phyloP scores from a whole-genome alignment of 352 stramenopile genomes.

The Elongisporangium anandrum region DNA sequence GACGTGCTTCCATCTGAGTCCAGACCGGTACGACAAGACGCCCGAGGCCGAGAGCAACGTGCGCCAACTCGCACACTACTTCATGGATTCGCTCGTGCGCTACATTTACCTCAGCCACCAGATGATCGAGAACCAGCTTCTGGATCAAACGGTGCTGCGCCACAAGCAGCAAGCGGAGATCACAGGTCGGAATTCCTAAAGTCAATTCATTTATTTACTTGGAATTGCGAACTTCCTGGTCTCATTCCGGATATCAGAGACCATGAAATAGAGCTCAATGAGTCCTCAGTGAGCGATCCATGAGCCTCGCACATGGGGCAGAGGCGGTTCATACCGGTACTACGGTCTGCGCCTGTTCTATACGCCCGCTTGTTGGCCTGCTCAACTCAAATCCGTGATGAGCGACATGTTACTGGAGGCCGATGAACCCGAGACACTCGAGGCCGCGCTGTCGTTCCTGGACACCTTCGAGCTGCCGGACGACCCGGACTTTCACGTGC shows the following conservation, averaged over 20 bases:
- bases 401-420: not conserved
- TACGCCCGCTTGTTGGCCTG: no score
- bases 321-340: no score
- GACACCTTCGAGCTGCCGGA: constrained; percentile 7
- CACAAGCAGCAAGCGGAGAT: no score
- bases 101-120: constrained; percentile 36
- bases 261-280: no score
- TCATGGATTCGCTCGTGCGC: constrained; percentile 27
- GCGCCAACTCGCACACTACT: constrained; percentile 24
- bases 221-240: no score
- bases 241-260: no score
- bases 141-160: constrained; percentile 24
- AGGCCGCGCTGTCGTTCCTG: constrained; percentile 20
- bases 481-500: no score
- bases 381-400: constrained; percentile 1
- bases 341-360: no score
- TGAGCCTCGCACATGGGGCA: no score
- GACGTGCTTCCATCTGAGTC: constrained; percentile 38
- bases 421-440: constrained; percentile 19
- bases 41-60: constrained; percentile 1
- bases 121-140: constrained; percentile 48
- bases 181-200: no score
- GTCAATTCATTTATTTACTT: no score
- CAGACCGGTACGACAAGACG: constrained; percentile 9
- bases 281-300: no score